Evolutionary conservation across 352 stramenopile genomes (phyloP).

Genomic region (Albugo laibachii): DNA sequence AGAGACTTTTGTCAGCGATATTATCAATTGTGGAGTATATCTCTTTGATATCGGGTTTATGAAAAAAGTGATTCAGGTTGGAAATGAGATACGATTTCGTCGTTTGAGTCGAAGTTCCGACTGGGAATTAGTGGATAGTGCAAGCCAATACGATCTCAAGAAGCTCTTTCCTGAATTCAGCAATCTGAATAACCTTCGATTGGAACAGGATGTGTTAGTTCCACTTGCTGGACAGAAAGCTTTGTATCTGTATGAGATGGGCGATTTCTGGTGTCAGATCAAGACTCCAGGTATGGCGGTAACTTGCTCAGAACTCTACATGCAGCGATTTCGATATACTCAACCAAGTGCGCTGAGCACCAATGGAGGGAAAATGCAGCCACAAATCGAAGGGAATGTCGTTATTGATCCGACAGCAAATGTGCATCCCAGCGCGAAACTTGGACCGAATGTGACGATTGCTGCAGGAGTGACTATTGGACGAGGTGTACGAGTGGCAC

Average conservation of each 20-base stretch:
- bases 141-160: constrained; percentile 51
- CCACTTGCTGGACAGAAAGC: constrained; percentile 50
- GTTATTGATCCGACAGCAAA: constrained; percentile 59
- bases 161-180: constrained; percentile 77
- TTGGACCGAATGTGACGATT: constrained; percentile 75
- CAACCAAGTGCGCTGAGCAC: constrained; percentile 64
- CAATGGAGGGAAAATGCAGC: constrained; percentile 63
- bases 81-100: constrained; percentile 61
- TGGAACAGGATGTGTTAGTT: constrained; percentile 75
- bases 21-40: constrained; percentile 83
- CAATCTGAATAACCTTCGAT: constrained; percentile 62
- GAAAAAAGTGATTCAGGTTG: constrained; percentile 52
- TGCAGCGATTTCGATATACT: constrained; percentile 80
- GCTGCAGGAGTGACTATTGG: constrained; percentile 69
- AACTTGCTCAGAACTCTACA: constrained; percentile 81
- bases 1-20: constrained; percentile 79
- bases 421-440: constrained; percentile 68
- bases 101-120: constrained; percentile 19
- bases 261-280: constrained; percentile 82
- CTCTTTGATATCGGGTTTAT: constrained; percentile 69
- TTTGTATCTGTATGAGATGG: constrained; percentile 63
- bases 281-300: constrained; percentile 80
- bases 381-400: constrained; percentile 76
- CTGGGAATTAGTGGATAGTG: constrained; percentile 40
- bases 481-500: constrained; percentile 51